Evolutionary conservation across 768 basidiomycete species (phyloP).

Genomic region (Rhizopogon salebrosus): DNA sequence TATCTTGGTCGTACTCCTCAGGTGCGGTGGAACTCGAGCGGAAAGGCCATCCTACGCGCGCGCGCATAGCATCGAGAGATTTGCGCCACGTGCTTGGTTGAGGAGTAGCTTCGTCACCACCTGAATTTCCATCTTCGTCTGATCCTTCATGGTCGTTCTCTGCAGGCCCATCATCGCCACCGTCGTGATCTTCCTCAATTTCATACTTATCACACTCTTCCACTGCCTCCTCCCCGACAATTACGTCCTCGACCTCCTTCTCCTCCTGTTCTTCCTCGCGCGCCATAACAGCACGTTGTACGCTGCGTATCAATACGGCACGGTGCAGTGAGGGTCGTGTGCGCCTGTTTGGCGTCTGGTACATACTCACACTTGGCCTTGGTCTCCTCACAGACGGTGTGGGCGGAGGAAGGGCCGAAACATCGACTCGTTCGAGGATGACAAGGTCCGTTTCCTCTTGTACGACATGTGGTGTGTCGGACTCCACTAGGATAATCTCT

Average conservation of each 20-base stretch:
- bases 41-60: slow-evolving; percentile 23
- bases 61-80: slow-evolving; percentile 29
- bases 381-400: slow-evolving; percentile 1
- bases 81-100: slow-evolving; percentile 24
- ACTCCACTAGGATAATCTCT: slow-evolving; percentile 58
- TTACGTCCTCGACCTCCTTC: slow-evolving; percentile 42
- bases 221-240: slow-evolving; percentile 43
- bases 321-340: slow-evolving; percentile 53
- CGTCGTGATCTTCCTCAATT: slow-evolving; percentile 11
- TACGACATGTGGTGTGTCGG: slow-evolving; percentile 60
- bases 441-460: slow-evolving; percentile 68
- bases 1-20: slow-evolving; percentile 15
- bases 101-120: slow-evolving; percentile 6
- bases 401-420: slow-evolving; percentile 11
- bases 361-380: neutral
- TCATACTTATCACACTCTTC: slow-evolving; percentile 29
- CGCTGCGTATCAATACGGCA: slow-evolving; percentile 65
- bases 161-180: slow-evolving; percentile 9
- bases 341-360: slow-evolving; percentile 21
- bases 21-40: slow-evolving; percentile 20
- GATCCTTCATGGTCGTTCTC: slow-evolving; percentile 6
- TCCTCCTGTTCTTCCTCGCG: slow-evolving; percentile 48
- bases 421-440: slow-evolving; percentile 65
- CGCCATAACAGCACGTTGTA: slow-evolving; percentile 52
- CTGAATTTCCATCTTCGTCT: slow-evolving; percentile 12